Conservation (phyloP, 1,139 yeast genomes). For the Diutina siamensis region DNA sequence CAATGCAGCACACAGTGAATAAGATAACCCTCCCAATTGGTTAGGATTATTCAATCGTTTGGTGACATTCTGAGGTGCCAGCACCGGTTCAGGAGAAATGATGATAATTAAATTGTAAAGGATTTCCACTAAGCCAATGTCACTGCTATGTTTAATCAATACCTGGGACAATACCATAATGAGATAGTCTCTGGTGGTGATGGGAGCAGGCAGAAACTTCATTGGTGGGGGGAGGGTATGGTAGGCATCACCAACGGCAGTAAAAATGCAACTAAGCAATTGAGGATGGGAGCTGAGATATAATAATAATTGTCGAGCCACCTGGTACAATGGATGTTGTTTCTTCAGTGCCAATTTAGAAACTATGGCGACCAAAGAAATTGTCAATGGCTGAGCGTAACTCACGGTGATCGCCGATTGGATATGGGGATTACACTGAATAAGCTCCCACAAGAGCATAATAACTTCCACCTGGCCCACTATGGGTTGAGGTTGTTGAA, state of each 20-base stretch:
- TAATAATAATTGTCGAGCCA: conserved; percentile 49
- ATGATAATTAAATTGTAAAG: conserved; percentile 50
- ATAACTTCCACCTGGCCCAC: conserved; percentile 44
- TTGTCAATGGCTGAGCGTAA: conserved; percentile 41
- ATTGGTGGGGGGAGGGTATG: conserved; percentile 37
- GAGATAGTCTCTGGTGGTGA: conserved; percentile 52
- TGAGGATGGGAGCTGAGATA: conserved; percentile 45
- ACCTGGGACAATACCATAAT: conserved; percentile 31
- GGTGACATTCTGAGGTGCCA: conserved; percentile 16
- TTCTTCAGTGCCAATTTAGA: conserved; percentile 19
- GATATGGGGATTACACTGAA: conserved; percentile 56
- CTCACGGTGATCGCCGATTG: conserved; percentile 35
- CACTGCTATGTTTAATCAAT: not conserved
- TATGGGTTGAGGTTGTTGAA: conserved; percentile 38
- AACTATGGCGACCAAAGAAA: conserved; percentile 47
- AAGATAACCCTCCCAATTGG: conserved; percentile 41
- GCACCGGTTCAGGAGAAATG: conserved; percentile 12
- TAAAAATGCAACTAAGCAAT: conserved; percentile 17
- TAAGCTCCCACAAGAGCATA: conserved; percentile 63
- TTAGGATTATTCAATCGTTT: conserved; percentile 22
- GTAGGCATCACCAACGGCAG: conserved; percentile 26
- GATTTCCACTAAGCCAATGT: conserved; percentile 40
- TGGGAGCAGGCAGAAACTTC: conserved; percentile 27
- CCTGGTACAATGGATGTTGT: conserved; percentile 11
- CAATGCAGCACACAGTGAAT: conserved; percentile 45